phyloP scores from a whole-genome alignment of 441 rosid species.

The Hura crepitans region DNA sequence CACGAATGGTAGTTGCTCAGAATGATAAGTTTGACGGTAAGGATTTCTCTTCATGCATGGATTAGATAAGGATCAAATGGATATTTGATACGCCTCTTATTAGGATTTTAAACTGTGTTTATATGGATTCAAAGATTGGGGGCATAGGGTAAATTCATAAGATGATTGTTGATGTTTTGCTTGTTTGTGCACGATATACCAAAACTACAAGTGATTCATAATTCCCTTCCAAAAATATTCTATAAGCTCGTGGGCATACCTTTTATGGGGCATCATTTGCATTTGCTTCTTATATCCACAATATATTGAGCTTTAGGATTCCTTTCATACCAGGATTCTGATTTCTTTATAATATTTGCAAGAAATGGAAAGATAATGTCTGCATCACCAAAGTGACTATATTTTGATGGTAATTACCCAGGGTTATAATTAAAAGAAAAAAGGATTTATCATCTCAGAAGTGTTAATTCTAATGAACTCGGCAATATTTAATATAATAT shows the following conservation, averaged over 20 bases:
- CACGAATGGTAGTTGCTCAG: slow-evolving; percentile 79
- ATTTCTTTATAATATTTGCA: not conserved
- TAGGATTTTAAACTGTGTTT: not conserved
- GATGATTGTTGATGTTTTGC: not conserved
- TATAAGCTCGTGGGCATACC: not conserved
- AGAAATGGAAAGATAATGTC: not conserved
- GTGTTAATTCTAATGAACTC: not conserved
- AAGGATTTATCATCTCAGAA: not conserved
- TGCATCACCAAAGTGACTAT: not conserved
- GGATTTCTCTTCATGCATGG: slow-evolving; percentile 17
- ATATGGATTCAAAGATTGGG: not conserved
- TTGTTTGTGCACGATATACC: not conserved
- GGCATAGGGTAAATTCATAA: not conserved
- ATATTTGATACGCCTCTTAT: not conserved
- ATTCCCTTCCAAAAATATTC: not conserved
- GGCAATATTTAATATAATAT: not conserved
- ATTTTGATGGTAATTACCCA: not conserved
- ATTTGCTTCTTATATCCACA: not conserved
- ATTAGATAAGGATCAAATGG: slow-evolving; percentile 1
- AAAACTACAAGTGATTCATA: too few relatives aligned
- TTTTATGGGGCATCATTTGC: not conserved
- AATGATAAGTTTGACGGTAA: slow-evolving; percentile 93
- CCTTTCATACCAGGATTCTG: not conserved
- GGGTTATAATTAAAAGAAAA: not conserved
- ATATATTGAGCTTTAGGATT: not conserved